Conservation (phyloP, 176 grass and related monocot species). For the Oryza officinalis region DNA sequence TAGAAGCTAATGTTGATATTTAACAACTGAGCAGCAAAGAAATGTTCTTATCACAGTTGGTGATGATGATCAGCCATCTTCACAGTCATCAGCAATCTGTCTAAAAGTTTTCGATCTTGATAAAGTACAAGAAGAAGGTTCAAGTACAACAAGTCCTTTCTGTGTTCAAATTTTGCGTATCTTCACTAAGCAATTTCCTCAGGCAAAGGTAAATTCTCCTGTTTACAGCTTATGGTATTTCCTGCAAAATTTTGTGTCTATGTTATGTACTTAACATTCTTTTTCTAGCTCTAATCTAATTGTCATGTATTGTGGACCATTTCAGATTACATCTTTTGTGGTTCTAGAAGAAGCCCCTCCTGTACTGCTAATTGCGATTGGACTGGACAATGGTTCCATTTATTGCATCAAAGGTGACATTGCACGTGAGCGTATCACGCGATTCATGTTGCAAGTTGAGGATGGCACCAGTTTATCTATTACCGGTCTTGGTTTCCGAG, state of each 20-base stretch:
- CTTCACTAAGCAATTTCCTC: constrained; percentile 90
- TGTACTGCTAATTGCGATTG: constrained; percentile 77
- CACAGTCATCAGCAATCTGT: constrained; percentile 70
- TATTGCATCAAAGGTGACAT: constrained; percentile 99
- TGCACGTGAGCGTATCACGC: constrained; percentile 86
- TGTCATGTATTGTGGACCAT: constrained; percentile 15
- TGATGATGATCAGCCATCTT: constrained; percentile 81
- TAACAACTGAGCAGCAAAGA: constrained; percentile 65
- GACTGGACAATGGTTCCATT: constrained; percentile 81
- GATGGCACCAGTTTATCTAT: constrained; percentile 46
- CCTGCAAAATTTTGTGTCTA: not conserved
- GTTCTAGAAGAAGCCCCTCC: constrained; percentile 97
- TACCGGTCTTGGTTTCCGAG: constrained; percentile 78
- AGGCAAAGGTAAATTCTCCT: constrained; percentile 70
- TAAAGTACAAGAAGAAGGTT: constrained; percentile 95
- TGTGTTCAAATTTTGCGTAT: constrained; percentile 92
- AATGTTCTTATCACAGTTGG: constrained; percentile 88
- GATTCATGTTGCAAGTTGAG: constrained; percentile 81
- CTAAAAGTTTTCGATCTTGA: constrained; percentile 97
- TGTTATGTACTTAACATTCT: not conserved
- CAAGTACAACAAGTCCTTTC: constrained; percentile 79
- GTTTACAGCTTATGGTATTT: not conserved
- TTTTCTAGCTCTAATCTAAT: constrained; percentile 17
- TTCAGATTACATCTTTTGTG: constrained; percentile 92
- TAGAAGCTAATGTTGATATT: not conserved